phyloP scores from a whole-genome alignment of 371 early-diverging fungal genomes.

The Apophysomyces sp. region DNA sequence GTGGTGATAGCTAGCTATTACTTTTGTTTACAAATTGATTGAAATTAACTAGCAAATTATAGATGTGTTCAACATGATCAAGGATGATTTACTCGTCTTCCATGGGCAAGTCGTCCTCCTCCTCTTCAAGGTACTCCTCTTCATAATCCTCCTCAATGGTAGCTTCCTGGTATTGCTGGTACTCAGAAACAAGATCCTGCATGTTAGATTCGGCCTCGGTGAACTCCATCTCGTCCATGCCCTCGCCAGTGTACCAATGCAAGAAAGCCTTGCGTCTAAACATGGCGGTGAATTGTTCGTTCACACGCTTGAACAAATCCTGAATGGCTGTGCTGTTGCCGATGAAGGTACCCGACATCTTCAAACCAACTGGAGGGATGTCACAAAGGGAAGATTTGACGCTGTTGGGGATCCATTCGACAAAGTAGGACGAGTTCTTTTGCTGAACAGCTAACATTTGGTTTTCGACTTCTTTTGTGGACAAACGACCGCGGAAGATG shows the following conservation, averaged over 20 bases:
- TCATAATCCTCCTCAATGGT: constrained; percentile 68
- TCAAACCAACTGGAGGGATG: constrained; percentile 94
- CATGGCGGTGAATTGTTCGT: constrained; percentile 91
- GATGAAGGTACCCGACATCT: constrained; percentile 98
- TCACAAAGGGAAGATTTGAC: constrained; percentile 99
- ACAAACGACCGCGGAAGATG: constrained; percentile 97
- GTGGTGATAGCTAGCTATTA: neutral
- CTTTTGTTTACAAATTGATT: constrained; percentile 7
- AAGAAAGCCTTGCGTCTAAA: constrained; percentile 92
- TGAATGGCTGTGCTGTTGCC: constrained; percentile 99
- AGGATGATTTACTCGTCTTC: constrained; percentile 3
- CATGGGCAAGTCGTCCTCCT: constrained; percentile 4
- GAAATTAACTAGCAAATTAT: constrained; percentile 1
- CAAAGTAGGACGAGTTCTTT: constrained; percentile 97
- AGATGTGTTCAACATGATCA: neutral
- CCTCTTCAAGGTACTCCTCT: constrained; percentile 17
- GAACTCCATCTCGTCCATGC: constrained; percentile 97
- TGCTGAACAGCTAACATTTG: constrained; percentile 96
- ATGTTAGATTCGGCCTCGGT: constrained; percentile 86
- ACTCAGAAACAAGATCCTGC: constrained; percentile 96
- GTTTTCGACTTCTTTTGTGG: constrained; percentile 99
- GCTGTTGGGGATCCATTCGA: constrained; percentile 99
- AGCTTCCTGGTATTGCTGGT: constrained; percentile 97
- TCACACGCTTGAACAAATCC: constrained; percentile 96
- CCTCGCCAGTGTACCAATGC: constrained; percentile 96